Evolutionary conservation across 768 basidiomycete genomes (phyloP).

Genomic region (Suillus alpinus): DNA sequence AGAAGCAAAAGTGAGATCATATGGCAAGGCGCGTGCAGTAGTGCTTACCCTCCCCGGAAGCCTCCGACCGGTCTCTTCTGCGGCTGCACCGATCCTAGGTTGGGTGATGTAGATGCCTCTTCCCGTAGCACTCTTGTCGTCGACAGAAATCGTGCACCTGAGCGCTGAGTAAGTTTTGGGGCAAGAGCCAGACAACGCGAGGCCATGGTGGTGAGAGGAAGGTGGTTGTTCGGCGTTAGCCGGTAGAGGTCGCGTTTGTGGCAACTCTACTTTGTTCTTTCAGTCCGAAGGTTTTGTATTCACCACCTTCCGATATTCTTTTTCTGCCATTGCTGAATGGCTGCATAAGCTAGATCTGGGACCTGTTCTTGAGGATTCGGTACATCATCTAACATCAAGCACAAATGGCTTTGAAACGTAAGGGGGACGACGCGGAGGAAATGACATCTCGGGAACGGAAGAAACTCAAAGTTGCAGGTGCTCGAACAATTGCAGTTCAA

Average conservation of each 20-base stretch:
- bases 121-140: conserved; percentile 43
- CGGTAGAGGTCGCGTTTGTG: conserved; percentile 11
- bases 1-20: conserved; percentile 2
- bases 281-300: background rate
- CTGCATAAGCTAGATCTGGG: conserved; percentile 11
- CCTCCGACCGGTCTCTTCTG: conserved; percentile 78
- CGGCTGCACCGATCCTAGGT: conserved; percentile 51
- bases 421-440: conserved; percentile 28
- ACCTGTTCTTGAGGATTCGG: conserved; percentile 20
- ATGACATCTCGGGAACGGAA: conserved; percentile 54
- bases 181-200: conserved; percentile 27
- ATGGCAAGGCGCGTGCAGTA: conserved; percentile 7
- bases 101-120: conserved; percentile 40
- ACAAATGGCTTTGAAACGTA: conserved; percentile 42
- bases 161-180: conserved; percentile 14
- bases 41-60: conserved; percentile 58
- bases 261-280: background rate
- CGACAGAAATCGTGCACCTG: conserved; percentile 38
- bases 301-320: conserved; percentile 11
- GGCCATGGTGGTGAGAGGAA: conserved; percentile 17
- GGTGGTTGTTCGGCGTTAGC: conserved; percentile 20
- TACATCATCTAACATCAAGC: conserved; percentile 26
- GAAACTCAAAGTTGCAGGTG: conserved; percentile 60
- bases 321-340: conserved; percentile 15
- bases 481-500: conserved; percentile 70